Base-by-base conservation (phyloP, 2,329 filamentous ascomycete genomes). In the Pseudocercospora fuligena region DNA sequence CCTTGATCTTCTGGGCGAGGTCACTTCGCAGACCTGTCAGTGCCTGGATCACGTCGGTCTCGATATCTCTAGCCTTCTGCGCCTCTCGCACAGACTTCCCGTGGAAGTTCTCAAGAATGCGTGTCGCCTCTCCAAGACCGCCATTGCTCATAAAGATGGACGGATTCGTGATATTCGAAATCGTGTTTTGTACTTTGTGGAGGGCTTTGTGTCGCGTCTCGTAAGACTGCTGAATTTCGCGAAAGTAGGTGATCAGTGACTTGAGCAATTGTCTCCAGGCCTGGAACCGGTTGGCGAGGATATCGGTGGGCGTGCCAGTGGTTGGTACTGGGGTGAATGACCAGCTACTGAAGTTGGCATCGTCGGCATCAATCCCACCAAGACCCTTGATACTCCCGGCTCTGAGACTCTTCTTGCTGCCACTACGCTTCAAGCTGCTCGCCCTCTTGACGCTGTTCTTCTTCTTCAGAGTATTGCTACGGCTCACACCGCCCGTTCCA, bases 261-360 rank as follows among this genome's bases (percentile, higher is more conserved):
- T 98, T 98, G 61, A 99, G 86, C 14, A 97, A 87, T 82, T 97
- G 97, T 74, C 95, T 89, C 95, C 95, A 99, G 60, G 92, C 93
- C 84, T 97, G 92, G 78, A 99, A 99, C 63, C 95, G 88, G 73
- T 89, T 92, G 51, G 93, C 91, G 31, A 99, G 85, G 60, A 92
- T 85, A 66, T 98, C 94, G 1, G 95, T 98, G 1, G 95, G 95
- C 61, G 89, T 93, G 3, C 93, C 92, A 19, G 87, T 88, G 5
- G 92, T 97, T 2, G 94, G 95, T 36, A 99, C 90, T 0, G 95
- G 95, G 58, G 93, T 93, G 78, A 89, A 90, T 78, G 97, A 97
- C 51, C 91, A 92, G 80, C 92, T 97, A 77, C 94, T 91, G 71
- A 86, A 84, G 76, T 92, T 89, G 67, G 87, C 85, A 67, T 92